Evolutionary conservation across 495 filamentous ascomycete species (phyloP).

Genomic region (Cairneyella variabilis): DNA sequence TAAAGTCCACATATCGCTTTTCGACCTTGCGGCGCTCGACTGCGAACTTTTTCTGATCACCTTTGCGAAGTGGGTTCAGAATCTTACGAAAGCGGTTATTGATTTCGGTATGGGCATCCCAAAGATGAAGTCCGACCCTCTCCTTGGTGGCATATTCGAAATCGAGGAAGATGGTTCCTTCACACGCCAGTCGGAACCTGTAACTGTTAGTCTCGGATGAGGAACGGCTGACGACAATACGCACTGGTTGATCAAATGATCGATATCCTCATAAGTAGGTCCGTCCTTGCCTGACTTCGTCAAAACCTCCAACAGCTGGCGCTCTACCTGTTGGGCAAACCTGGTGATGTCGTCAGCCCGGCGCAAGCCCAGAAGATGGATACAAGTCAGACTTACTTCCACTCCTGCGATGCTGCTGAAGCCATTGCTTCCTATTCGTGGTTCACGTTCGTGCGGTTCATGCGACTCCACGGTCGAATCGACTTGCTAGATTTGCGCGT

Average conservation of each 20-base stretch:
- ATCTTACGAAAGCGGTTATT: constrained; percentile 72
- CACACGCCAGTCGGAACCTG: constrained; percentile 43
- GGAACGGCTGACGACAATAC: constrained; percentile 20
- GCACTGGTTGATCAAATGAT: constrained; percentile 56
- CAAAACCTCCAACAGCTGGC: constrained; percentile 31
- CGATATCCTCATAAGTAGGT: constrained; percentile 52
- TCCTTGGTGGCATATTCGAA: constrained; percentile 61
- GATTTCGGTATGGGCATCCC: constrained; percentile 73
- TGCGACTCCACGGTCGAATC: constrained; percentile 17
- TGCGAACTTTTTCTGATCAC: constrained; percentile 55
- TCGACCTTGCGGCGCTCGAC: constrained; percentile 69
- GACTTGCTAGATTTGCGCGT: constrained; percentile 23
- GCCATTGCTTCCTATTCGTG: constrained; percentile 10
- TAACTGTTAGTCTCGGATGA: constrained; percentile 3
- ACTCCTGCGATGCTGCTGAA: constrained; percentile 10
- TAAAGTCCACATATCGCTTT: constrained; percentile 74
- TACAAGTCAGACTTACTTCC: constrained; percentile 20
- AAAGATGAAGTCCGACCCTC: constrained; percentile 66
- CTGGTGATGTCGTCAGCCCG: constrained; percentile 16
- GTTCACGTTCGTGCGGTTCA: not conserved
- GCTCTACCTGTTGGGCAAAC: constrained; percentile 18
- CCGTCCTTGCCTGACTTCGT: constrained; percentile 24
- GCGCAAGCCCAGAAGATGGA: not conserved
- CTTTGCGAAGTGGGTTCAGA: constrained; percentile 36
- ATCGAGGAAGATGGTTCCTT: constrained; percentile 68